Conservation (phyloP, 2,329 filamentous ascomycete genomes). For the Pseudogymnoascus verrucosus region DNA sequence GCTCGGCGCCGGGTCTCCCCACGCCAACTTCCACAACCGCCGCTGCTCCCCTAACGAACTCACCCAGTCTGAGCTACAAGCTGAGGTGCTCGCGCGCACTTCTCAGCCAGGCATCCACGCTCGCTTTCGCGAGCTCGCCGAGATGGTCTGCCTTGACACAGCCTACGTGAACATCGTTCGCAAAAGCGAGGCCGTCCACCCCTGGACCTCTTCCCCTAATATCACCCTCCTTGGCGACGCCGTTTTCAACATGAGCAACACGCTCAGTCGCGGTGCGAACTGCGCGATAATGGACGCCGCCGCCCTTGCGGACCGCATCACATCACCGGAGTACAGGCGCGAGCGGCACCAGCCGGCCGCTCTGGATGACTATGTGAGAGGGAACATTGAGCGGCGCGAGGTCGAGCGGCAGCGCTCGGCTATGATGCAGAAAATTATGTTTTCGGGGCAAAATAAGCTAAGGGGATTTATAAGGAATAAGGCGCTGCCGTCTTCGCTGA, state of each 20-base stretch:
- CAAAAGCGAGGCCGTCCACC: constrained; percentile 20
- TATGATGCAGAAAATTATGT: constrained; percentile 22
- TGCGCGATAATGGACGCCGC: constrained; percentile 23
- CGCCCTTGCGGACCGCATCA: constrained; percentile 19
- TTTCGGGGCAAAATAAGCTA: constrained; percentile 21
- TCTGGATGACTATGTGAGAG: constrained; percentile 15
- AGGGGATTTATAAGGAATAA: constrained; percentile 19
- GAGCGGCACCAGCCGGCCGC: constrained; percentile 8
- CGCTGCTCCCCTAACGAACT: constrained; percentile 17
- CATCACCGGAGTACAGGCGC: not conserved
- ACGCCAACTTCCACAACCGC: constrained; percentile 19
- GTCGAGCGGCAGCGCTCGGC: constrained; percentile 19
- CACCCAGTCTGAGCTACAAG: constrained; percentile 19
- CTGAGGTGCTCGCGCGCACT: constrained; percentile 20
- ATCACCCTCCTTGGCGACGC: constrained; percentile 24
- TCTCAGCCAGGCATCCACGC: constrained; percentile 20
- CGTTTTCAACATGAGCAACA: constrained; percentile 24
- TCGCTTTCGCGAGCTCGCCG: constrained; percentile 17
- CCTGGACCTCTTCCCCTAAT: constrained; percentile 16
- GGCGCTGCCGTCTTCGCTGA: not conserved
- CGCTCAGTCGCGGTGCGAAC: constrained; percentile 23
- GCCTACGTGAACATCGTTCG: constrained; percentile 19
- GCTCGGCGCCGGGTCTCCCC: constrained; percentile 21
- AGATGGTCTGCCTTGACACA: constrained; percentile 18
- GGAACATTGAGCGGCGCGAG: constrained; percentile 22